Evolutionary conservation across 2,329 filamentous ascomycete genomes (phyloP).

Genomic region (Chrysoporthe deuterocubensis): DNA sequence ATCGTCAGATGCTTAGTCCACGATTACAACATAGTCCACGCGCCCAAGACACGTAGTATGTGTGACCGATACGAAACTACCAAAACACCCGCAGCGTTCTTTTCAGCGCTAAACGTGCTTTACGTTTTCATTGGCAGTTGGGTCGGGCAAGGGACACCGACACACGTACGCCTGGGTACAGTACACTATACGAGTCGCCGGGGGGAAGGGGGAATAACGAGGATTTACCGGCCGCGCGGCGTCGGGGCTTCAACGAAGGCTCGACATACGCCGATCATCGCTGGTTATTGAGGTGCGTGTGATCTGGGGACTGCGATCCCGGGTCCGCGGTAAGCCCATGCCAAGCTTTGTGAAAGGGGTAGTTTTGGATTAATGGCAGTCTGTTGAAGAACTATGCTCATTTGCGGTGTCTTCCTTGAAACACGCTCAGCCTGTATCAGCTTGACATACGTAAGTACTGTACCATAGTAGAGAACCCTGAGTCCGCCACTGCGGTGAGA

Average conservation of each 20-base stretch:
- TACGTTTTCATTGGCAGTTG: constrained; percentile 26
- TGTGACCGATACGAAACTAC: background rate
- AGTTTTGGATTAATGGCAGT: background rate
- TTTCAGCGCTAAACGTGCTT: constrained; percentile 29
- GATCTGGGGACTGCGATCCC: background rate
- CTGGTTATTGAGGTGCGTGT: background rate
- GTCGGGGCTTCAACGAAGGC: background rate
- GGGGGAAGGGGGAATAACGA: constrained; percentile 3
- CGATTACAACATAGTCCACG: background rate
- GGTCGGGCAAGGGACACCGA: background rate
- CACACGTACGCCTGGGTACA: no score
- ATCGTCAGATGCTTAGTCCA: constrained; percentile 25
- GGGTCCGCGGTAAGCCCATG: background rate
- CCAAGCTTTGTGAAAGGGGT: background rate
- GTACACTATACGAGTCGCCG: background rate
- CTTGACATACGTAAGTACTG: background rate
- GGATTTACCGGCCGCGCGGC: background rate
- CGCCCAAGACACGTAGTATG: constrained; percentile 4
- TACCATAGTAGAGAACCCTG: background rate
- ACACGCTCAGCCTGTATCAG: constrained; percentile 12
- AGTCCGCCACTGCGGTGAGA: background rate
- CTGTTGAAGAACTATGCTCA: background rate
- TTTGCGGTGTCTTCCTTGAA: constrained; percentile 10
- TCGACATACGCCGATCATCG: constrained; percentile 11
- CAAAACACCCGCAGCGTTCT: constrained; percentile 2